Evolutionary conservation across 345 rosid genomes (phyloP).

Genomic region (Moricandia moricandioides): DNA sequence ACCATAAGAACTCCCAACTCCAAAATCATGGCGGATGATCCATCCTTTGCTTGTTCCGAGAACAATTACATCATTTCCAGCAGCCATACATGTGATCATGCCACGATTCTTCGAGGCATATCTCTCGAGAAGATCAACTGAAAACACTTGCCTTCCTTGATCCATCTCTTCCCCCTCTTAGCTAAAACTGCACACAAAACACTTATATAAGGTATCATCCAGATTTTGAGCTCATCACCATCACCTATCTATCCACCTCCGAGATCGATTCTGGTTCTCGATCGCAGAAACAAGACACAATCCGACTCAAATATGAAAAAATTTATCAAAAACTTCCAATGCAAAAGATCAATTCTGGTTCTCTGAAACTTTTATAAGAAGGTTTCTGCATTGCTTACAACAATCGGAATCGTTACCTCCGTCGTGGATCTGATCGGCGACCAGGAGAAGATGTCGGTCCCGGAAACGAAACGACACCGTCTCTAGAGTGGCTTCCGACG

Average conservation of each 20-base stretch:
- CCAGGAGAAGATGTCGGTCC: not conserved
- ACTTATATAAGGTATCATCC: not conserved
- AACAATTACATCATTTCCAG: slow-evolving; percentile 91
- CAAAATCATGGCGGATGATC: slow-evolving; percentile 88
- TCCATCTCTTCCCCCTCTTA: slow-evolving; percentile 48
- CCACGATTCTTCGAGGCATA: slow-evolving; percentile 89
- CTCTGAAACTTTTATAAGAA: too few species aligned
- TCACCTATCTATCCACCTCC: not conserved
- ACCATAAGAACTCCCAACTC: slow-evolving; percentile 84
- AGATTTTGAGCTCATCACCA: slow-evolving; percentile 12
- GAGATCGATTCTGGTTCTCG: too few species aligned
- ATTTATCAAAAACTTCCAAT: too few species aligned
- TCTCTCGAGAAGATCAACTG: slow-evolving; percentile 91
- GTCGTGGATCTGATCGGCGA: not conserved
- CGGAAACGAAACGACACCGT: not conserved
- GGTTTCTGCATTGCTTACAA: not conserved
- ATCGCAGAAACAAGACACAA: too few species aligned
- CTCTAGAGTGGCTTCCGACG: not conserved
- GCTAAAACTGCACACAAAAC: not conserved
- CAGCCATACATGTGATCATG: slow-evolving; percentile 89
- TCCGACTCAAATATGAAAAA: too few species aligned
- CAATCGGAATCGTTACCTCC: not conserved
- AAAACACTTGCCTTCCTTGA: slow-evolving; percentile 72
- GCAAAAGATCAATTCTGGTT: too few species aligned
- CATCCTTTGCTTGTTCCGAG: slow-evolving; percentile 95